Percentiles rank a stretch among this genome's conserved stretches.
phyloP scores from a whole-genome alignment of 2,329 filamentous ascomycete genomes.

The Colletotrichum navitas region DNA sequence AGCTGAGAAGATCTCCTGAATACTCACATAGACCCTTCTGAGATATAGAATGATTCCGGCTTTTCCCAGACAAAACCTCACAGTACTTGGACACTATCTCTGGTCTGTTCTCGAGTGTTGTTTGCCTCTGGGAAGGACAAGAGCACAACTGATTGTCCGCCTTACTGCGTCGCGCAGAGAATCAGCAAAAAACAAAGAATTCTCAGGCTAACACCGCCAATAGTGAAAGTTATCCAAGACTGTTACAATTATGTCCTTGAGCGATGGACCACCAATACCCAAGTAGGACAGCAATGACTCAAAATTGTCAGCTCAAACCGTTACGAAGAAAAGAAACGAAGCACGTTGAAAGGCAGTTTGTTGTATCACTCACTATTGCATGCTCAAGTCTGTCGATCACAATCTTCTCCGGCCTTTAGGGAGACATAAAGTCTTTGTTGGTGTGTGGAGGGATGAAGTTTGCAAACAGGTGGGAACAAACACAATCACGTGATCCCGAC shows the following conservation, averaged over 20 bases:
- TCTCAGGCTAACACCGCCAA: background rate
- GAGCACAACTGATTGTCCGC: background rate
- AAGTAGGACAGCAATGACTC: background rate
- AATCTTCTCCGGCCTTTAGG: background rate
- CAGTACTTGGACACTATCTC: background rate
- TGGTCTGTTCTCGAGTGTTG: background rate
- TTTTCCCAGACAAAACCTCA: background rate
- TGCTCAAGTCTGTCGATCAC: background rate
- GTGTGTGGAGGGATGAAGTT: slow-evolving; percentile 5
- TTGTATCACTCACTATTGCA: background rate
- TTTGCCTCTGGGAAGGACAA: background rate
- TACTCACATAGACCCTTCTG: too few species aligned
- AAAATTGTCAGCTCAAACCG: background rate
- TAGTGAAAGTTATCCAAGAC: background rate
- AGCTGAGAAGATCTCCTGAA: too few species aligned
- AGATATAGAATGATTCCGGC: too few species aligned
- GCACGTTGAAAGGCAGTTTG: background rate
- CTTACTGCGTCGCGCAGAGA: background rate
- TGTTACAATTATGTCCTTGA: background rate
- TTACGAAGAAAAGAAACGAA: background rate
- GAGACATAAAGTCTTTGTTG: background rate
- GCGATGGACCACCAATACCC: background rate
- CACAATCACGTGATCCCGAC: background rate
- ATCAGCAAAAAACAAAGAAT: background rate
- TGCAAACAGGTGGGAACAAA: slow-evolving; percentile 4